Evolutionary conservation across 352 stramenopile species (phyloP), one percentile per base, ranked within the genome.

Genomic region (Phytophthora pseudosyringae): DNA sequence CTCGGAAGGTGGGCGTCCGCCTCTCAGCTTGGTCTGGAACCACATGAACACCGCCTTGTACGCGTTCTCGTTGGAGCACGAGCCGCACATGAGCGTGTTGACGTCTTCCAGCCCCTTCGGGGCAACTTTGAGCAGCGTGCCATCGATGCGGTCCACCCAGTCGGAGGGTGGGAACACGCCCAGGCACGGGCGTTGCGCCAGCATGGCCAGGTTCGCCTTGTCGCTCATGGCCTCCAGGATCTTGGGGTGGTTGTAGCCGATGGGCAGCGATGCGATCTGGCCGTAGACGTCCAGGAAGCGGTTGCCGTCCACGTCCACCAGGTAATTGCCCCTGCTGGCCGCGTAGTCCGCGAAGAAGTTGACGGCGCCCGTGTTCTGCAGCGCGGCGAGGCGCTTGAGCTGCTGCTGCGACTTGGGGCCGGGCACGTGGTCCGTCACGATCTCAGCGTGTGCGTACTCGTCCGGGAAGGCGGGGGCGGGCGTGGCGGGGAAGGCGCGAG

Each of bases 11-110:
- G 83, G 76, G 8, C 63, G 58, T 16, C 86, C 84, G 16, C 82
- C 82, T 57, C 86, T 73, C 36, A 80, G 36, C 62, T 90, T 89
- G 46, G 80, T 93, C 65, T 90, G 84, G 59, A 93, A 90, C 86
- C 86, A 95, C 51, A 95, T 93, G 64, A 95, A 95, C n/a, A 89
- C 86, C 13, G 84, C 83, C 53, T 95, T 95, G 76, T 90, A 95
- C 8, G 86, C 86, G 55, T 93, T 95, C 47, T 95, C 86, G 51
- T 95, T 95, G 31, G 86, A 89, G 72, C 86, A 95, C 41, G 86
- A 95, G 60, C 86, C 86, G 53, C 86, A 95, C 86, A 95, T 95
- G 61, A 93, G 83, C 59, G 86, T 95, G 66, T 92, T 90, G 57
- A 93, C 78, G 45, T 94, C 83, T 3, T 70, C 70, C 28, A 92